Percentiles rank a stretch among this genome's conserved stretches.
Conservation (phyloP, 495 filamentous ascomycete genomes). For the Xylaria curta region DNA sequence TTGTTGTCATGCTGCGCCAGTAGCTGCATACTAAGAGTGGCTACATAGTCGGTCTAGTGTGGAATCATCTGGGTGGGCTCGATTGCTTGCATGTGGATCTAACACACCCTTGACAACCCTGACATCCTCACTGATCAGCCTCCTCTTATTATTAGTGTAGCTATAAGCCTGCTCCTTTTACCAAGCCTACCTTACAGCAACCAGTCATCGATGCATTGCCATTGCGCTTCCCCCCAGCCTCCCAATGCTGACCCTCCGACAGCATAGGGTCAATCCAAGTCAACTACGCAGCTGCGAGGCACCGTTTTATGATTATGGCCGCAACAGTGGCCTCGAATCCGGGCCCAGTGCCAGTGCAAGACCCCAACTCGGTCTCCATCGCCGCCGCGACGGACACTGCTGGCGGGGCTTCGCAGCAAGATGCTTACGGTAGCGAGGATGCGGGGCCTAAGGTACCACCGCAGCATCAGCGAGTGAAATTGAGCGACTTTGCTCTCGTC, state of each 20-base stretch:
- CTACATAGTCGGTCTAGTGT: not conserved
- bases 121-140: conserved; percentile 13
- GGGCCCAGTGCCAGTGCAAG: conserved; percentile 35
- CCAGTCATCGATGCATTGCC: conserved; percentile 24
- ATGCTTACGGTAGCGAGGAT: conserved; percentile 22
- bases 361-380: conserved; percentile 28
- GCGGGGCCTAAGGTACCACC: conserved; percentile 40
- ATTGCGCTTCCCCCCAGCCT: conserved; percentile 19
- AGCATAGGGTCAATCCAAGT: conserved; percentile 19
- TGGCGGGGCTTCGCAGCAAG: conserved; percentile 25
- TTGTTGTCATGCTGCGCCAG: conserved; percentile 9
- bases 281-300: conserved; percentile 9
- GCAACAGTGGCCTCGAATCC: conserved; percentile 38
- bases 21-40: not conserved
- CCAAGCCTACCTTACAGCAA: conserved; percentile 10
- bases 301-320: conserved; percentile 32
- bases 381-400: conserved; percentile 10
- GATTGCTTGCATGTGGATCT: conserved; percentile 26
- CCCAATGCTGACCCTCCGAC: conserved; percentile 23
- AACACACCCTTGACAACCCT: conserved; percentile 15
- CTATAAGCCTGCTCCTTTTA: conserved; percentile 20
- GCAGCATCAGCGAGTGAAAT: conserved; percentile 42
- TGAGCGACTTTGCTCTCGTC: conserved; percentile 82
- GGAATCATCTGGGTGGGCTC: conserved; percentile 7
- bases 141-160: conserved; percentile 19